phyloP scores from a whole-genome alignment of 1,284 basidiomycete species.

The Fomitopsis pinicola region DNA sequence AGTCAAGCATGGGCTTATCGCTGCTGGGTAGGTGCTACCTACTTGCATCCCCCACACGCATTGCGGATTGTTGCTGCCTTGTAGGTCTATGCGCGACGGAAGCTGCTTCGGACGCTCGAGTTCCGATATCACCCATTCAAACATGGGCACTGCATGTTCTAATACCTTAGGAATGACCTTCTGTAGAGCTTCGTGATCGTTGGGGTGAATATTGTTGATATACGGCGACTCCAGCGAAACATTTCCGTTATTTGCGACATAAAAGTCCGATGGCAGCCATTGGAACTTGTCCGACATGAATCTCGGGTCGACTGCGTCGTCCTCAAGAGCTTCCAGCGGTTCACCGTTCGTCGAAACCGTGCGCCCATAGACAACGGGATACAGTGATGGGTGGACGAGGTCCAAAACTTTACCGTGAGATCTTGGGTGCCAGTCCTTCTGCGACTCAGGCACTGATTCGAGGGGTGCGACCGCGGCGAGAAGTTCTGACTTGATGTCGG shows the following conservation, averaged over 20 bases:
- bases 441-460: conserved; percentile 6
- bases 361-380: neutral
- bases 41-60: neutral
- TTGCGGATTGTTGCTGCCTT: neutral
- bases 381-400: neutral
- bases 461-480: neutral
- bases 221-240: neutral
- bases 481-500: neutral
- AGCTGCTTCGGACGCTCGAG: neutral
- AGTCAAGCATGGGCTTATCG: neutral
- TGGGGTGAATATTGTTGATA: conserved; percentile 24
- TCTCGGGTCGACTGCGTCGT: neutral
- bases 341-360: neutral
- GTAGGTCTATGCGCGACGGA: neutral
- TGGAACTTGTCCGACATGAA: neutral
- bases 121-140: conserved; percentile 26
- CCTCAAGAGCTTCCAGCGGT: neutral
- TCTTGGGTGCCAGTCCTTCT: conserved; percentile 14
- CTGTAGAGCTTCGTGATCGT: conserved; percentile 24
- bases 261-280: neutral
- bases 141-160: conserved; percentile 30
- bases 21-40: neutral
- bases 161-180: conserved; percentile 28
- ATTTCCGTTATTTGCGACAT: neutral
- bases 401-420: conserved; percentile 9